These are phyloP conservation scores for Sinapis alba DNA, from an alignment of 441 rosid genomes.

Conservation along the genomic window DNA sequence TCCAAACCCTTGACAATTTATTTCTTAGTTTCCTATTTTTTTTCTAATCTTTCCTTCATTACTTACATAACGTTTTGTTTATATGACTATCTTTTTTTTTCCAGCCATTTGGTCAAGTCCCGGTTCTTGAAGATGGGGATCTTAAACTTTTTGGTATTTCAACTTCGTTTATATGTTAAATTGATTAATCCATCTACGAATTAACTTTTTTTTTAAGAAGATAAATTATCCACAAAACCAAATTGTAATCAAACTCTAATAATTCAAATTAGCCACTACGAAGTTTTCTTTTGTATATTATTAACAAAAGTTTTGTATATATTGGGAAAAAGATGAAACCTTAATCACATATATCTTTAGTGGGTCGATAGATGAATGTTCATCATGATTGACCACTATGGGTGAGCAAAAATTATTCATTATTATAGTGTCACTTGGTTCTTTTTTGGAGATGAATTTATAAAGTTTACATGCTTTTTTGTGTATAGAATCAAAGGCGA, in stretches of 20 bases:
- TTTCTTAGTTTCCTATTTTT: no score
- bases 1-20: background rate
- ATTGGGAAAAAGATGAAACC: no score
- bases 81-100: background rate
- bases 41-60: background rate
- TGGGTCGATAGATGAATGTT: background rate
- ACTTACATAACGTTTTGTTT: background rate
- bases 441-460: no score
- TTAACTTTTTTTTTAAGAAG: background rate
- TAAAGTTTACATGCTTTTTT: no score
- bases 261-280: no score
- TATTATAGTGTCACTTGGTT: no score
- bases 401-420: no score
- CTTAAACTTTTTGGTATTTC: conserved; percentile 7
- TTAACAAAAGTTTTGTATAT: no score
- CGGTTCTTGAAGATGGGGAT: conserved; percentile 11
- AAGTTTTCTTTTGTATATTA: no score
- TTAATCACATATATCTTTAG: background rate
- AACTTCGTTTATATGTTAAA: background rate
- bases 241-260: no score
- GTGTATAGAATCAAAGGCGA: conserved; percentile 25
- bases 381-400: background rate
- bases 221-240: background rate
- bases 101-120: conserved; percentile 29
- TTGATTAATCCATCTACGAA: no score